A percentile compares a stretch with the other conserved stretches of the same genome.
Evolutionary conservation across 805 yeast species (phyloP).

Genomic region (Zygosaccharomyces siamensis): DNA sequence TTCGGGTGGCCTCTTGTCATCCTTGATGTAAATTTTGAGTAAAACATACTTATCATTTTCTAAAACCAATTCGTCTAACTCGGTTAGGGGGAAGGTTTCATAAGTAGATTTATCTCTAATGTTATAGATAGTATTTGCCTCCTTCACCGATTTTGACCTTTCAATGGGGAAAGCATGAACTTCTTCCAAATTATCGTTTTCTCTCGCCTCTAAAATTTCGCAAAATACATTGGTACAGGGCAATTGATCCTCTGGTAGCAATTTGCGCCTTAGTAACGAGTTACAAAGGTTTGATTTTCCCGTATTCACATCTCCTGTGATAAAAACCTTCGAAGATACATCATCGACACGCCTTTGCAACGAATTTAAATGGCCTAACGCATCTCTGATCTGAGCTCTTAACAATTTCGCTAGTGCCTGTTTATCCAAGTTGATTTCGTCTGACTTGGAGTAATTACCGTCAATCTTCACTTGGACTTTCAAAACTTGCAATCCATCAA

Average conservation of each 20-base stretch:
- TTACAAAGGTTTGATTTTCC: constrained; percentile 97
- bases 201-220: constrained; percentile 82
- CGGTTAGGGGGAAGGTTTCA: constrained; percentile 47
- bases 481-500: constrained; percentile 27
- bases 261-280: constrained; percentile 67
- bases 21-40: constrained; percentile 77
- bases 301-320: constrained; percentile 94
- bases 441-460: constrained; percentile 22
- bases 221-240: constrained; percentile 97
- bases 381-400: constrained; percentile 60
- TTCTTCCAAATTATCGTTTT: constrained; percentile 73
- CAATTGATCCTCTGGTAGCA: constrained; percentile 94
- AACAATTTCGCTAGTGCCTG: constrained; percentile 63
- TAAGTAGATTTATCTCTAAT: constrained; percentile 61
- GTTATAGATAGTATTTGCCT: constrained; percentile 30
- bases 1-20: constrained; percentile 51
- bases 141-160: constrained; percentile 25
- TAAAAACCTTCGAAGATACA: constrained; percentile 86
- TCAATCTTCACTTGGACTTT: constrained; percentile 28
- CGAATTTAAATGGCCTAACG: constrained; percentile 61
- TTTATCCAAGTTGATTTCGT: constrained; percentile 58
- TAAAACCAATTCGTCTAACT: constrained; percentile 65
- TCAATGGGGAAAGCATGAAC: constrained; percentile 84
- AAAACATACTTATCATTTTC: constrained; percentile 66
- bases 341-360: constrained; percentile 83